These are phyloP conservation scores for Pichia gijzeniarum DNA, from an alignment of 805 yeast genomes.

Conservation along the genomic window DNA sequence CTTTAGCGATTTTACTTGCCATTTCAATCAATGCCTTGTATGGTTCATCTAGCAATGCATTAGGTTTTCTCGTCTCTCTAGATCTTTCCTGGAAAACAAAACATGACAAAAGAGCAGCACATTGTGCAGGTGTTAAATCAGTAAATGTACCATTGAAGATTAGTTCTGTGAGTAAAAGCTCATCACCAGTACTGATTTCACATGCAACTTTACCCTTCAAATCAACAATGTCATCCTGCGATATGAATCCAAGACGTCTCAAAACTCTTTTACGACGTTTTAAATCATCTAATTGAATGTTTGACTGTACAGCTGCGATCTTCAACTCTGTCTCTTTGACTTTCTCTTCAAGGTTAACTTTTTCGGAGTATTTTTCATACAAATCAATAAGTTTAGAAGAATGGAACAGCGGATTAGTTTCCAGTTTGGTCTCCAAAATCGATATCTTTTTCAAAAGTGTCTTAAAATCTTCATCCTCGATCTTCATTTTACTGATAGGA, in stretches of 20 bases:
- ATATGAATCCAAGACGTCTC: conserved; percentile 85
- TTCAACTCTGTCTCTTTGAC: conserved; percentile 56
- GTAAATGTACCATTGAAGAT: conserved; percentile 94
- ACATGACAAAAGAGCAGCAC: conserved; percentile 88
- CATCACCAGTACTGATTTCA: conserved; percentile 89
- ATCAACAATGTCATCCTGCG: conserved; percentile 84
- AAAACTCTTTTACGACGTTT: conserved; percentile 89
- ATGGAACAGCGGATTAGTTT: conserved; percentile 60
- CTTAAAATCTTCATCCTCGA: conserved; percentile 61
- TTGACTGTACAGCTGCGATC: conserved; percentile 79
- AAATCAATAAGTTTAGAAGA: conserved; percentile 55
- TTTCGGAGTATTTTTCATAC: conserved; percentile 58
- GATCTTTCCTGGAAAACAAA: conserved; percentile 96
- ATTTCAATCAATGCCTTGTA: conserved; percentile 80
- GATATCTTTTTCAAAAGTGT: conserved; percentile 69
- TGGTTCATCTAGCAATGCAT: conserved; percentile 91
- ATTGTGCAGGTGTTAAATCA: conserved; percentile 80
- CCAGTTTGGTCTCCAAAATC: conserved; percentile 69
- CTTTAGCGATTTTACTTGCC: conserved; percentile 86
- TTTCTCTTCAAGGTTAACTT: conserved; percentile 53
- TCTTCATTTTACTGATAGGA: conserved; percentile 90
- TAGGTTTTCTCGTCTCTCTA: conserved; percentile 77
- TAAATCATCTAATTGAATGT: conserved; percentile 89
- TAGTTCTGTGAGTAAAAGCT: conserved; percentile 77
- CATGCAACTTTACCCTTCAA: conserved; percentile 90